phyloP scores from a whole-genome alignment of 2,329 filamentous ascomycete species.

The Colletotrichum australisinense region DNA sequence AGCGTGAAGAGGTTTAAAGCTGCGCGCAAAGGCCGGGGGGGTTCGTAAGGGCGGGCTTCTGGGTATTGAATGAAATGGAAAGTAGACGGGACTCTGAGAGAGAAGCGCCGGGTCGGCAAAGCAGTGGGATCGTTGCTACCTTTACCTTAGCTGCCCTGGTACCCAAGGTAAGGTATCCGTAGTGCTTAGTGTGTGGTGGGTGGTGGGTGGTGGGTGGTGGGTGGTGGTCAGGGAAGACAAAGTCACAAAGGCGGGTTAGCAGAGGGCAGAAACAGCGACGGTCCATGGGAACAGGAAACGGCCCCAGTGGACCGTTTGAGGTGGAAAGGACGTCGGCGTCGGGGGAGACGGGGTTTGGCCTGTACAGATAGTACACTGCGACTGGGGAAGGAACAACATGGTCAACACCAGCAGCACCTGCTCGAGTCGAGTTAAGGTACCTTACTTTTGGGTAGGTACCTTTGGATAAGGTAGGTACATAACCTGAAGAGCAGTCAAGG shows the following conservation, averaged over 20 bases:
- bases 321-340: slow-evolving; percentile 10
- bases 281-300: slow-evolving; percentile 1
- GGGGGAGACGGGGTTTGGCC: slow-evolving; percentile 2
- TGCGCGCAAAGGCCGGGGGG: neutral
- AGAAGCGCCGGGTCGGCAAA: neutral
- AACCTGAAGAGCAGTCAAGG: neutral
- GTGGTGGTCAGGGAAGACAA: no score
- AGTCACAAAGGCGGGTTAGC: no score
- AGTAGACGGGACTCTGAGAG: neutral
- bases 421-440: neutral
- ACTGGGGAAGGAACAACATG: neutral
- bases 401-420: neutral
- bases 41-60: neutral
- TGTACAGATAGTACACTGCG: neutral
- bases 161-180: no score
- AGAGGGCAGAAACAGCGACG: neutral
- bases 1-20: neutral
- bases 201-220: neutral
- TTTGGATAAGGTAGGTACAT: neutral
- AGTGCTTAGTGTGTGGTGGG: neutral
- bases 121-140: slow-evolving; percentile 14
- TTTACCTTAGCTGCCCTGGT: no score
- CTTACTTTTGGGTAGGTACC: no score
- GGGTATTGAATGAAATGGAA: slow-evolving; percentile 13
- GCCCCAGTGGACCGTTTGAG: slow-evolving; percentile 10